phyloP scores from a whole-genome alignment of 768 basidiomycete species.

The Lactarius sp. region DNA sequence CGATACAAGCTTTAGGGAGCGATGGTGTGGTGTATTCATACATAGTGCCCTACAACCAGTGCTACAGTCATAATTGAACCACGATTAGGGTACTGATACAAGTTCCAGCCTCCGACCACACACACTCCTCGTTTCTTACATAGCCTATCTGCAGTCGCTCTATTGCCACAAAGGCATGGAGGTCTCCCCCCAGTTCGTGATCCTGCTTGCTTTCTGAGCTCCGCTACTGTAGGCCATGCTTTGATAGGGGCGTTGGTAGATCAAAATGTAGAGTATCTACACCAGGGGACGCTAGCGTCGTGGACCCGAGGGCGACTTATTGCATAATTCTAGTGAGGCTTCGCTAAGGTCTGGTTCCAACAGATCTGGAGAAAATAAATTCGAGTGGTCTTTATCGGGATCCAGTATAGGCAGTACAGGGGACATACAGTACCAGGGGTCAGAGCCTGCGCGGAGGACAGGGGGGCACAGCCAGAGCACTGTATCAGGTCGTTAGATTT shows the following conservation, averaged over 20 bases:
- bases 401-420: neutral
- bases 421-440: neutral
- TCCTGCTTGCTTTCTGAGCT: neutral
- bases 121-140: neutral
- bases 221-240: neutral
- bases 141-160: neutral
- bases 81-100: neutral
- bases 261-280: neutral
- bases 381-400: neutral
- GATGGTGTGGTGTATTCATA: neutral
- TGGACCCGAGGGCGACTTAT: neutral
- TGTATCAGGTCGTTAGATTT: neutral
- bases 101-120: neutral
- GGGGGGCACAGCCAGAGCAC: constrained; percentile 5
- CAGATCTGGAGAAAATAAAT: neutral
- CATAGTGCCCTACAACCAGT: neutral
- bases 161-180: neutral
- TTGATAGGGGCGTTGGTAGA: neutral
- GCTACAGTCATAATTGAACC: neutral
- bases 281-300: neutral
- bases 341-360: neutral
- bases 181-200: neutral
- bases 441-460: neutral
- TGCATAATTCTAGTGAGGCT: neutral
- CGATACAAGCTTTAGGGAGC: neutral